Conservation (phyloP, 768 basidiomycete genomes). For the Suillus occidentalis region DNA sequence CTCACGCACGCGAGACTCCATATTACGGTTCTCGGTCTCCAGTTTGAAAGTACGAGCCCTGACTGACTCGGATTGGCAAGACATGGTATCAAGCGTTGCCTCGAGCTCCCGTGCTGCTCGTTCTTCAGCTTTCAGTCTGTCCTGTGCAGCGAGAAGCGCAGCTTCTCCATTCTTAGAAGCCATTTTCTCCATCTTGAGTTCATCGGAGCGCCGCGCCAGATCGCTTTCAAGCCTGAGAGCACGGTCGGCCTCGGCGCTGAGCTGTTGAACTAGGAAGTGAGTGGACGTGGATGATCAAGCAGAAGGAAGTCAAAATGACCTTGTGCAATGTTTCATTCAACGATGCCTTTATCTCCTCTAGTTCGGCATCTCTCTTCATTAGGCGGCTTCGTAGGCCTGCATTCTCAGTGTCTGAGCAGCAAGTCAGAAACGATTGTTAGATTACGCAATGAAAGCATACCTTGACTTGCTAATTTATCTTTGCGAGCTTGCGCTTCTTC, state of each 20-base stretch:
- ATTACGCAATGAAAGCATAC: conserved; percentile 19
- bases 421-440: neutral
- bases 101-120: conserved; percentile 55
- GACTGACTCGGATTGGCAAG: conserved; percentile 51
- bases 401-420: conserved; percentile 34
- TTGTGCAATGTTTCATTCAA: conserved; percentile 39
- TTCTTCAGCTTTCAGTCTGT: conserved; percentile 51
- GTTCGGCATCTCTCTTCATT: conserved; percentile 38
- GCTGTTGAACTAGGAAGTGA: conserved; percentile 35
- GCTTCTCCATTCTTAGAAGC: conserved; percentile 51
- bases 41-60: conserved; percentile 44
- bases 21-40: conserved; percentile 55
- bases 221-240: conserved; percentile 55
- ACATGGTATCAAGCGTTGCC: conserved; percentile 52
- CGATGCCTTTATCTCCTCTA: conserved; percentile 32
- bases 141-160: conserved; percentile 47
- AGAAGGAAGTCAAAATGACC: conserved; percentile 22
- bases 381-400: conserved; percentile 35
- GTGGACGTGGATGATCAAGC: neutral
- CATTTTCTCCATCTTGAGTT: conserved; percentile 55
- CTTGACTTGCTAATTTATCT: conserved; percentile 37
- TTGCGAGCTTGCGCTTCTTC: conserved; percentile 38
- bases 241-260: conserved; percentile 56
- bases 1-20: conserved; percentile 60
- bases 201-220: conserved; percentile 49